These are phyloP conservation scores for Picea mariana DNA, from an alignment of 83 land plant species.

Conservation along the genomic window DNA sequence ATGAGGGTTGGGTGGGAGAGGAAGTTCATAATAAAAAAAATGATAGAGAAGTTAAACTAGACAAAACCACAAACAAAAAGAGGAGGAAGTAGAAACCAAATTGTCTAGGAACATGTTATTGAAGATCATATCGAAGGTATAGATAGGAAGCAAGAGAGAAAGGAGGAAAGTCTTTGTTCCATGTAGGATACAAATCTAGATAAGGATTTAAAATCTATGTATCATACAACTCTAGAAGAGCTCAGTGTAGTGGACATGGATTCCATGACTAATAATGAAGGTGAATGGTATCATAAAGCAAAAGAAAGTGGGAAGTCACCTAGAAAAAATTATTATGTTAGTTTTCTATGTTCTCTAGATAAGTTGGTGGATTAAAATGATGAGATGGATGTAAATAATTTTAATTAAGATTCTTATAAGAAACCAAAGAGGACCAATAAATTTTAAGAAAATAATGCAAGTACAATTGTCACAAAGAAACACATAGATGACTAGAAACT, in stretches of 20 bases:
- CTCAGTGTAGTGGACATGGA: neutral
- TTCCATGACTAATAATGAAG: neutral
- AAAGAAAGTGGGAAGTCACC: neutral
- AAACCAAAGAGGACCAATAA: neutral
- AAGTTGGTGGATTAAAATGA: neutral
- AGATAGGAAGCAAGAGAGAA: neutral
- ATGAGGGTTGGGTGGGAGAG: neutral
- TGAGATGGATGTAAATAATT: neutral
- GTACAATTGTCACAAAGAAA: neutral
- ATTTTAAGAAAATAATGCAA: neutral
- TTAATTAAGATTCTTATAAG: neutral
- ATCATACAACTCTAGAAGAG: neutral
- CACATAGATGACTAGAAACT: neutral
- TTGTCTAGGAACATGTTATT: neutral
- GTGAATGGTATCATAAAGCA: neutral
- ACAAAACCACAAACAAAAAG: slow-evolving; percentile 1
- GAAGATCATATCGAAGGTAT: neutral
- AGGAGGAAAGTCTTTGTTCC: neutral
- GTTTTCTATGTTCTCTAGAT: neutral
- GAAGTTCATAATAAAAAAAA: neutral
- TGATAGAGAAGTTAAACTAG: neutral
- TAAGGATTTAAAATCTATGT: neutral
- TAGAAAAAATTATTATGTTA: neutral
- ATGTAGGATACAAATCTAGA: neutral
- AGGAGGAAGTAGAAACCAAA: neutral